Percentiles rank a stretch among this genome's conserved stretches.
Conservation (phyloP, 1,139 yeast genomes). For the Yamadazyma songkhlaensis region DNA sequence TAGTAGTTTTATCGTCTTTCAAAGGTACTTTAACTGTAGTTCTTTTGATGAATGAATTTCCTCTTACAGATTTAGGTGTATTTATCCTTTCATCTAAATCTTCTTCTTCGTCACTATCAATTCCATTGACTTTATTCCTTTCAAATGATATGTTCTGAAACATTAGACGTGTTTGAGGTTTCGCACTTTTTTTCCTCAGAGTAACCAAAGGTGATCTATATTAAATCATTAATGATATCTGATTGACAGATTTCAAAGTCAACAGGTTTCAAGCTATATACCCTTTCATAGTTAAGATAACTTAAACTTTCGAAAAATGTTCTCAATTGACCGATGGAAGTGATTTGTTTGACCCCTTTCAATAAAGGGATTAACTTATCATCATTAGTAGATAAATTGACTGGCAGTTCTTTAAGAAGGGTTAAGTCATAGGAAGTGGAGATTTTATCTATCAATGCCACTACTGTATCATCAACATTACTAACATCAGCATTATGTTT, state of each 20-base stretch:
- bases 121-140: constrained; percentile 2
- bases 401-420: constrained; percentile 30
- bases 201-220: too few species aligned
- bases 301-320: constrained; percentile 72
- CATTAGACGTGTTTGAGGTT: not conserved
- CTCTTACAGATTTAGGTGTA: constrained; percentile 17
- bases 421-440: constrained; percentile 41
- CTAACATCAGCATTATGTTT: constrained; percentile 58
- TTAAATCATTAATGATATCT: constrained; percentile 53
- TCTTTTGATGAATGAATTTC: constrained; percentile 10
- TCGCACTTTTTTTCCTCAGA: too few species aligned
- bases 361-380: constrained; percentile 43
- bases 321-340: constrained; percentile 51
- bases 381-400: constrained; percentile 19
- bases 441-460: constrained; percentile 49
- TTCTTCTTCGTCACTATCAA: constrained; percentile 12
- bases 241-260: constrained; percentile 49
- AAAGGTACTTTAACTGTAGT: constrained; percentile 20
- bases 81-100: constrained; percentile 26
- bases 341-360: constrained; percentile 39
- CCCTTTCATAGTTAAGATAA: constrained; percentile 69
- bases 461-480: constrained; percentile 38
- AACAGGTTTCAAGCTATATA: constrained; percentile 52
- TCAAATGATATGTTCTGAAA: not conserved
- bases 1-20: constrained; percentile 12